phyloP scores from a whole-genome alignment of 768 basidiomycete species.

The Xerocomus potaroensis region DNA sequence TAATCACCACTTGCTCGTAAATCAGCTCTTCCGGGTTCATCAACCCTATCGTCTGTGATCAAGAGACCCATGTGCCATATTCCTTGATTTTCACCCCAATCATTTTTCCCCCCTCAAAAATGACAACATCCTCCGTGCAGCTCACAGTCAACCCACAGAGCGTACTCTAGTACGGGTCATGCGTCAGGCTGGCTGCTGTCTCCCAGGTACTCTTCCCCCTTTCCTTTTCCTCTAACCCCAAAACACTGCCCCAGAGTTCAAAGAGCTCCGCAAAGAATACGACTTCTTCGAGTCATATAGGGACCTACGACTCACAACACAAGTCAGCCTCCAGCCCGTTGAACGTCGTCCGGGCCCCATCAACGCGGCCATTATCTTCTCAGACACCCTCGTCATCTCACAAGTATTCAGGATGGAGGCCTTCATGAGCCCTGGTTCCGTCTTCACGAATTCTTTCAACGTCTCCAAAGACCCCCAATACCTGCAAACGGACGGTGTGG shows the following conservation, averaged over 20 bases:
- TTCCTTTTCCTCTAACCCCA: conserved; percentile 1
- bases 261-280: conserved; percentile 76
- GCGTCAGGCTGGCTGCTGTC: conserved; percentile 94
- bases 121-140: conserved; percentile 86
- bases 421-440: conserved; percentile 88
- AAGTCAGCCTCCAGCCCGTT: conserved; percentile 93
- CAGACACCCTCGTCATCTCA: conserved; percentile 95
- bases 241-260: conserved; percentile 68
- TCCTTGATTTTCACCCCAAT: too few relatives aligned
- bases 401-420: conserved; percentile 98
- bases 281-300: conserved; percentile 96
- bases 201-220: conserved; percentile 61
- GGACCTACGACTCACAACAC: conserved; percentile 81
- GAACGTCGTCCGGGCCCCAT: conserved; percentile 79
- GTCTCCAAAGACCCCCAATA: conserved; percentile 68
- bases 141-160: conserved; percentile 82
- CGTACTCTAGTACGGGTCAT: conserved; percentile 98
- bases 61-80: conserved; percentile 13
- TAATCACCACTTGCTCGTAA: conserved; percentile 49
- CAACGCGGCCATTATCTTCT: conserved; percentile 97
- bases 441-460: conserved; percentile 81
- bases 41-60: not conserved
- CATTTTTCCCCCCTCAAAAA: too few relatives aligned
- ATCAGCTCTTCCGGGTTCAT: conserved; percentile 58
- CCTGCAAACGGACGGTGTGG: conserved; percentile 68